Evolutionary conservation across 495 filamentous ascomycete species (phyloP), one percentile per base, ranked within the genome.

Genomic region (Cenococcum geophilum): DNA sequence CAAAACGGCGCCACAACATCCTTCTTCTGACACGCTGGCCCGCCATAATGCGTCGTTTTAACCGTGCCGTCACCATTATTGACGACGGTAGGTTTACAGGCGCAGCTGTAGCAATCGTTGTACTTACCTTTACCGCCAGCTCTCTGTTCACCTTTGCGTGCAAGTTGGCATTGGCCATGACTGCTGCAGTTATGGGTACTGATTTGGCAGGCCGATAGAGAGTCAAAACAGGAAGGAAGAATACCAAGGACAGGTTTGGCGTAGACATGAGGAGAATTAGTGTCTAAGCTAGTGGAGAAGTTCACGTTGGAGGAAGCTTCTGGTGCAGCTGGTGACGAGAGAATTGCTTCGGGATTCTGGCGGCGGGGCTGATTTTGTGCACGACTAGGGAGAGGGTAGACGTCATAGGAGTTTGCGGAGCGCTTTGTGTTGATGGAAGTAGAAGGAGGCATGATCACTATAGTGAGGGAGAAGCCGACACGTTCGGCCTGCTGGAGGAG

Each of bases 1-100:
- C 91, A 95, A 73, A 98, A 97, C 40, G 84, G 84, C 20, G 85
- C 81, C 73, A 88, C 91, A 49, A 97, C 75, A 72, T 98, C 92
- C 69, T 85, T 85, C 81, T 97, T 98, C 74, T 95, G 86, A 75
- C 93, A 98, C 61, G 86, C 86, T 35, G 83, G 75, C 12, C 93
- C 93, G 53, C 85, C 92, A 89, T 89, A 98, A 60, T 80, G 74
- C 21, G 76, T 73, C 47, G 78, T 84, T 65, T 79, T 79, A 35
- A 45, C 49, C 20, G 63, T 71, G 45, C 81, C 77, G 21, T 74
- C 74, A 25, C 76, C 78, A 11, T 70, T 69, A n/a, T 76, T 73
- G 9, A 76, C 60, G 6, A 79, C 70, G 1, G 78, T 80, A 16
- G 78, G 68, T 4, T 73, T 73, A 78, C 93, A 98, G 56, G 69